Evolutionary conservation across 2,329 filamentous ascomycete genomes (phyloP).

Genomic region (Tolypocladium tundrense): DNA sequence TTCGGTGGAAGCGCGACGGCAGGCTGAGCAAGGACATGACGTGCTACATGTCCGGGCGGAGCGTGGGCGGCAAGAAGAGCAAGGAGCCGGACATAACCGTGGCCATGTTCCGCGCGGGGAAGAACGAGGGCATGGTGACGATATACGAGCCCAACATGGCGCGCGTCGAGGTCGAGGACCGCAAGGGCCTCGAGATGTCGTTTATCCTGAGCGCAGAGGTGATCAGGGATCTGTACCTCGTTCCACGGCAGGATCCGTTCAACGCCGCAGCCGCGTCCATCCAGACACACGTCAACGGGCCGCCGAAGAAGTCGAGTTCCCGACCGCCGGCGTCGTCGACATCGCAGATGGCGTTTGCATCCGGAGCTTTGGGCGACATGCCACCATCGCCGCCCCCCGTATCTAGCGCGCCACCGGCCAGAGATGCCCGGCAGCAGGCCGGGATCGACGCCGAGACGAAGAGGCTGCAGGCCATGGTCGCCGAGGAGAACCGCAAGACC

Average conservation of each 20-base stretch:
- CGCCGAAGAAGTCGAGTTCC: neutral
- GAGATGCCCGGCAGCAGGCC: slow-evolving; percentile 17
- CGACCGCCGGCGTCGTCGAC: slow-evolving; percentile 23
- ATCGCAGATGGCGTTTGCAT: slow-evolving; percentile 11
- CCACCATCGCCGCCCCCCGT: slow-evolving; percentile 8
- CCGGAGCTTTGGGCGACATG: slow-evolving; percentile 26
- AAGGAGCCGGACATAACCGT: slow-evolving; percentile 94
- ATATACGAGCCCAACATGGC: slow-evolving; percentile 90
- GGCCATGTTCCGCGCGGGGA: slow-evolving; percentile 69
- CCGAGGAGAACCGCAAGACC: slow-evolving; percentile 38
- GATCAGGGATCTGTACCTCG: slow-evolving; percentile 55
- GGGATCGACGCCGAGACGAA: slow-evolving; percentile 68
- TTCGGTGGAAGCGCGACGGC: slow-evolving; percentile 84
- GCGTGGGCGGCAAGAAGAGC: slow-evolving; percentile 64
- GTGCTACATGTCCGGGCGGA: slow-evolving; percentile 75
- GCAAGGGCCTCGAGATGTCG: slow-evolving; percentile 83
- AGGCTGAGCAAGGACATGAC: slow-evolving; percentile 80
- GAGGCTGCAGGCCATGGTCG: slow-evolving; percentile 49
- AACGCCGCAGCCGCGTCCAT: slow-evolving; percentile 42
- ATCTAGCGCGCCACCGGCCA: slow-evolving; percentile 8
- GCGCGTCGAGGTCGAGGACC: slow-evolving; percentile 84
- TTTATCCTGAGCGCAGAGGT: slow-evolving; percentile 54
- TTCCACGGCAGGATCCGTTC: slow-evolving; percentile 63
- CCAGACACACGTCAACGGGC: neutral
- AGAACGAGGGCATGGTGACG: slow-evolving; percentile 56